phyloP scores from a whole-genome alignment of 306 rosid species.

The Luffa aegyptiaca region DNA sequence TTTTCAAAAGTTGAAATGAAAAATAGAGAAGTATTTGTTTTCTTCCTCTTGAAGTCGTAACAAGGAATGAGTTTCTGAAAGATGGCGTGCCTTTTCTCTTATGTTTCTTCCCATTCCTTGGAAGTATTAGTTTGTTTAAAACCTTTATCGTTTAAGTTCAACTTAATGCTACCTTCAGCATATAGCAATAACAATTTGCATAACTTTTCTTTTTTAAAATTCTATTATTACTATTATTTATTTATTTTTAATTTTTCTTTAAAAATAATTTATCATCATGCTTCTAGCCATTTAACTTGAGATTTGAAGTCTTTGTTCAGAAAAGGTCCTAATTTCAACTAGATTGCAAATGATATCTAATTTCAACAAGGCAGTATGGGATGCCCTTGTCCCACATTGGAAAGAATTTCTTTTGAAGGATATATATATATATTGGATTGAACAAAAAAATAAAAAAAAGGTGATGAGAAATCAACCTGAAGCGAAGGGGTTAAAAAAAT shows the following conservation, averaged over 20 bases:
- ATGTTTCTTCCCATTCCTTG: neutral
- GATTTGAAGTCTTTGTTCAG: neutral
- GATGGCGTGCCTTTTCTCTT: neutral
- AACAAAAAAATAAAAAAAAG: too few relatives aligned
- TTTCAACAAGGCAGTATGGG: too few relatives aligned
- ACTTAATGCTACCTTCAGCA: neutral
- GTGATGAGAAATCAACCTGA: neutral
- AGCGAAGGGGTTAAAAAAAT: neutral
- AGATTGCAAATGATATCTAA: neutral
- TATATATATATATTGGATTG: neutral
- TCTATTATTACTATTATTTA: too few relatives aligned
- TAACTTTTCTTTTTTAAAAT: too few relatives aligned
- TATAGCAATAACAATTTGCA: neutral
- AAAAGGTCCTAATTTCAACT: neutral
- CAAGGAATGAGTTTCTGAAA: neutral
- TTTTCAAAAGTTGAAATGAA: neutral
- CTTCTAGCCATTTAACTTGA: neutral
- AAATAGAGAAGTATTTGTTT: neutral
- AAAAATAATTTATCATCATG: neutral
- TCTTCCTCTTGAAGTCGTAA: neutral
- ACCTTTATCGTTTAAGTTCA: neutral
- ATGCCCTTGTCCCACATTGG: too few relatives aligned
- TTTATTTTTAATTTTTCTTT: neutral
- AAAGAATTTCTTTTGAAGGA: neutral
- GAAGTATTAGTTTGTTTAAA: neutral